Evolutionary conservation across 345 rosid species (phyloP).

Genomic region (Eucalyptus polybractea): DNA sequence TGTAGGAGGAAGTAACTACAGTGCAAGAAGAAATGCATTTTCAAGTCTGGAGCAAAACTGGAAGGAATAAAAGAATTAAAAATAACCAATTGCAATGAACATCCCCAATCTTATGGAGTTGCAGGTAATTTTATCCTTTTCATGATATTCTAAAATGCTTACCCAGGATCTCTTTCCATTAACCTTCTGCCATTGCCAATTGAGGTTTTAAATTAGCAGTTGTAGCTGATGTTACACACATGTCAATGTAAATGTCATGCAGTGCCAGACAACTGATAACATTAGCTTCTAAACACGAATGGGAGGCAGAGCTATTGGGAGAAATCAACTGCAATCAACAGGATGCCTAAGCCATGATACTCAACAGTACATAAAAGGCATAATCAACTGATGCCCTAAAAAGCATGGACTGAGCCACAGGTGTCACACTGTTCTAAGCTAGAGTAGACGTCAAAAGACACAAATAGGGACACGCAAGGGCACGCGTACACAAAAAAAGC

Average conservation of each 20-base stretch:
- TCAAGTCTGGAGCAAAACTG: not conserved
- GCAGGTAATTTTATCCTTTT: not conserved
- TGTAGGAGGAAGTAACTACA: not conserved
- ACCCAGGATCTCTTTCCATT: not conserved
- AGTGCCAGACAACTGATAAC: not conserved
- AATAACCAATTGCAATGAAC: not conserved
- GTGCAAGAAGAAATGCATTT: not conserved
- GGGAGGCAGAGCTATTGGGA: not conserved
- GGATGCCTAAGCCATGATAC: not conserved
- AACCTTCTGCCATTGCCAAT: not conserved
- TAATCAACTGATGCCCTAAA: not conserved
- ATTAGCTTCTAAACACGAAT: not conserved
- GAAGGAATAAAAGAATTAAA: not conserved
- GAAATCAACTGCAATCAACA: not conserved
- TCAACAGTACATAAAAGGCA: not conserved
- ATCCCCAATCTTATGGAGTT: not conserved
- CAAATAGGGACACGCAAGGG: not conserved
- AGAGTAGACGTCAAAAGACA: not conserved
- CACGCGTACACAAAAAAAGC: not conserved
- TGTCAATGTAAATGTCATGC: not conserved
- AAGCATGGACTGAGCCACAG: not conserved
- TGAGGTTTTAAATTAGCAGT: not conserved
- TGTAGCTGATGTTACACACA: not conserved
- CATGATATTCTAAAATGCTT: not conserved
- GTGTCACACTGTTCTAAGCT: not conserved